These are phyloP conservation scores for Stromatinia cepivora DNA, from an alignment of 2,329 filamentous ascomycete genomes.

Conservation along the genomic window DNA sequence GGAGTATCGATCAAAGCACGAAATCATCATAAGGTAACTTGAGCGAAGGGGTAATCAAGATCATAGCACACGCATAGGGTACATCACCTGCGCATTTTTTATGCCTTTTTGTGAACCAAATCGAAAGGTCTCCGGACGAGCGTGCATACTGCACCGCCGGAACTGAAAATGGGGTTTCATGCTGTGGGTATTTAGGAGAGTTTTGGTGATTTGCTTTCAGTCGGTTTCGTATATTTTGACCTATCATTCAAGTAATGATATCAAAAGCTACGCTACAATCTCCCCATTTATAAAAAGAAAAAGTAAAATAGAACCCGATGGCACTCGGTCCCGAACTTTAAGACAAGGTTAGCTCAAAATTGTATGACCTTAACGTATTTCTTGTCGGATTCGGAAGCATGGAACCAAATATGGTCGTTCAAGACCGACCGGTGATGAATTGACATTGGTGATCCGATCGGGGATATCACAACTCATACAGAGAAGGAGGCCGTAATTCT, in stretches of 20 bases:
- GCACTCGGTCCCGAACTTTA: neutral
- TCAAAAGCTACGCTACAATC: neutral
- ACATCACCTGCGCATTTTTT: neutral
- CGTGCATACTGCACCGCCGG: no score
- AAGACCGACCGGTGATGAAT: neutral
- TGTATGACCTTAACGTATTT: neutral
- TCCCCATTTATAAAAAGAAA: neutral
- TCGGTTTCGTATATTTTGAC: neutral
- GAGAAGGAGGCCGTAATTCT: neutral
- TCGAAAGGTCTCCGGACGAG: neutral
- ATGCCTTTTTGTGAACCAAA: neutral
- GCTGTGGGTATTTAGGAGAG: no score
- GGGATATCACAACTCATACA: neutral
- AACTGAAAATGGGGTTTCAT: no score
- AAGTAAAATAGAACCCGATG: neutral
- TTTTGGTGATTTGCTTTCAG: no score
- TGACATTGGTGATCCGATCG: neutral
- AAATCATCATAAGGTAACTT: no score
- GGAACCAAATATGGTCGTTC: neutral
- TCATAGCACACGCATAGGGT: neutral
- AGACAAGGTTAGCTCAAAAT: neutral
- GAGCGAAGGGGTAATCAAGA: neutral
- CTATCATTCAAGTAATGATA: neutral
- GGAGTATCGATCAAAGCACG: neutral
- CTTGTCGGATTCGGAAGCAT: neutral